Conservation (phyloP, 2,329 filamentous ascomycete species). For the Drechmeria coniospora region DNA sequence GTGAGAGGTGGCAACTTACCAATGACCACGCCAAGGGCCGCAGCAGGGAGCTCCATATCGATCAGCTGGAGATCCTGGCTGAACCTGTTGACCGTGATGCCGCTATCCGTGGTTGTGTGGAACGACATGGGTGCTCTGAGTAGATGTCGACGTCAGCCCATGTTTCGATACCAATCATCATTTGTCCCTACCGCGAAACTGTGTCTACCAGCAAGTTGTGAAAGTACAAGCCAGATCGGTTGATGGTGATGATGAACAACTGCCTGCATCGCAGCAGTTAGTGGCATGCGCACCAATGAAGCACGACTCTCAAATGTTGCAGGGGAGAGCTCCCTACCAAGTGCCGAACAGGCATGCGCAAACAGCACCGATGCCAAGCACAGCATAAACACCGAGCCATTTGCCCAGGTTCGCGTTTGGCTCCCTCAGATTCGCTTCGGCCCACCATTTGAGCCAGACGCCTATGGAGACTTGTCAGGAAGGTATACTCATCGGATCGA, state of each 20-base stretch:
- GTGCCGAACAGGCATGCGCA: neutral
- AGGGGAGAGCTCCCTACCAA: neutral
- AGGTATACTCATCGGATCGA: neutral
- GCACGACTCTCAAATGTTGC: too few relatives aligned
- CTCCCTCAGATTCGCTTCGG: neutral
- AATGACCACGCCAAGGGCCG: conserved; percentile 9
- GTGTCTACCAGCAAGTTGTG: conserved; percentile 1
- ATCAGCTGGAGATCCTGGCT: conserved; percentile 24
- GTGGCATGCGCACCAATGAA: neutral
- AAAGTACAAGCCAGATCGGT: conserved; percentile 1
- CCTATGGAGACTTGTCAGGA: neutral
- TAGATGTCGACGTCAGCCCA: conserved; percentile 1
- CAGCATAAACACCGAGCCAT: conserved; percentile 1
- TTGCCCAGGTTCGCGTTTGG: conserved; percentile 1
- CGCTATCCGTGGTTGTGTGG: conserved; percentile 17
- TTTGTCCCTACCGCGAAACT: neutral
- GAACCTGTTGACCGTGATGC: conserved; percentile 21
- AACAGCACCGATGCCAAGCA: neutral
- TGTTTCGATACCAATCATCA: neutral
- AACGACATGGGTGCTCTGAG: conserved; percentile 18
- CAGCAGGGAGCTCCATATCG: conserved; percentile 18
- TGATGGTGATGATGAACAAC: conserved; percentile 1
- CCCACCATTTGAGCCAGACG: conserved; percentile 13
- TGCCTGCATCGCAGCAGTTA: neutral
- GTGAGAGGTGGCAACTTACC: too few relatives aligned